Percentiles rank a stretch among this genome's conserved stretches.
Evolutionary conservation across 1,139 yeast genomes (phyloP).

Genomic region (Suzukiozyma palmioleophila): DNA sequence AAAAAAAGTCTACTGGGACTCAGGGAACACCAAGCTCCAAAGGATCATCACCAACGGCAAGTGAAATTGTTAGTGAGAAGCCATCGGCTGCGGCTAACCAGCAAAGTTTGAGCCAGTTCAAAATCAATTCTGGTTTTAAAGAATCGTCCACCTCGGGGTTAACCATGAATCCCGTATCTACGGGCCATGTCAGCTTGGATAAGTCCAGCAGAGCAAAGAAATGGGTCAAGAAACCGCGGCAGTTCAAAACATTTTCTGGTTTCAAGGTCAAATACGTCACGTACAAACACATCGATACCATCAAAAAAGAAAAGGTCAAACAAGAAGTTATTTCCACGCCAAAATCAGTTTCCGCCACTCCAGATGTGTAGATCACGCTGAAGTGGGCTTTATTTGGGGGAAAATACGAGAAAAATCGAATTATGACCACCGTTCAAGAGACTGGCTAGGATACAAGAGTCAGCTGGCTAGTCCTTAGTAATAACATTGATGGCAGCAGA

Average conservation of each 20-base stretch:
- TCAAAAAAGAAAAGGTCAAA: constrained; percentile 6
- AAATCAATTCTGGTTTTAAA: constrained; percentile 39
- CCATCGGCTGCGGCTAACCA: constrained; percentile 8
- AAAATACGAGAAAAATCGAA: constrained; percentile 1
- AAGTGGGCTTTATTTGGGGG: not conserved
- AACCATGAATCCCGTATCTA: constrained; percentile 33
- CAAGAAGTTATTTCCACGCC: constrained; percentile 5
- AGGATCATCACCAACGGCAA: constrained; percentile 11
- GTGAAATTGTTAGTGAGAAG: constrained; percentile 2
- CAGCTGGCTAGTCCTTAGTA: no score
- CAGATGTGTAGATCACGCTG: constrained; percentile 1
- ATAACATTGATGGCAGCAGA: no score
- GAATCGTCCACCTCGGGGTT: constrained; percentile 42
- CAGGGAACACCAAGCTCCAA: constrained; percentile 10
- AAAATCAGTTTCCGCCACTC: constrained; percentile 6
- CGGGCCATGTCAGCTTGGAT: constrained; percentile 33
- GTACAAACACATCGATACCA: constrained; percentile 20
- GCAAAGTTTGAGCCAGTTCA: constrained; percentile 18
- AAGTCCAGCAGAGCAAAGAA: constrained; percentile 43
- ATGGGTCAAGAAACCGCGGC: constrained; percentile 47
- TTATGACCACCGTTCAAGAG: no score
- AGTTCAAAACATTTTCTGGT: constrained; percentile 59
- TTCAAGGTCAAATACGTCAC: constrained; percentile 42
- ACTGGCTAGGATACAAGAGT: no score
- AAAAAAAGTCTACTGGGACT: constrained; percentile 17